Evolutionary conservation across 2,329 filamentous ascomycete species (phyloP).

Genomic region (Lecanicillium sp.): DNA sequence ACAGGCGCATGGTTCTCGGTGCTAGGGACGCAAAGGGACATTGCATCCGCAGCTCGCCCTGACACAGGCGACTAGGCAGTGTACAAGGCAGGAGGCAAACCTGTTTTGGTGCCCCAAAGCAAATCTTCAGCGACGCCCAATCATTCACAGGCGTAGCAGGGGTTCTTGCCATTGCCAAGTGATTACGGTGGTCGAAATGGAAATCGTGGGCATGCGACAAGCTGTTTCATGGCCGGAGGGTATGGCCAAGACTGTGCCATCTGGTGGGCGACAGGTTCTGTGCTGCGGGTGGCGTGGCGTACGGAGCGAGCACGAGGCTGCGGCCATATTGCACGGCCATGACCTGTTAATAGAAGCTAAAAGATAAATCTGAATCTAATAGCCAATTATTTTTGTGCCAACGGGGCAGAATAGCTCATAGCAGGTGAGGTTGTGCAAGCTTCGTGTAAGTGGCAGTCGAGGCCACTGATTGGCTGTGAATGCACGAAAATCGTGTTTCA

Average conservation of each 20-base stretch:
- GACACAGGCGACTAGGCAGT: too few relatives aligned
- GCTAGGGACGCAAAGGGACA: too few relatives aligned
- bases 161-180: neutral
- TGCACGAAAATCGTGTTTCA: slow-evolving; percentile 8
- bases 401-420: too few relatives aligned
- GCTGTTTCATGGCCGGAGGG: slow-evolving; percentile 18
- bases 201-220: slow-evolving; percentile 6
- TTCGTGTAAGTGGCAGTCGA: slow-evolving; percentile 6
- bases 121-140: neutral
- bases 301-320: neutral
- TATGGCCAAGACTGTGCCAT: slow-evolving; percentile 12
- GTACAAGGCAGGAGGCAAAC: too few relatives aligned
- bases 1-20: too few relatives aligned
- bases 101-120: too few relatives aligned
- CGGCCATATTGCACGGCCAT: too few relatives aligned
- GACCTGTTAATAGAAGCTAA: neutral
- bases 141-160: neutral
- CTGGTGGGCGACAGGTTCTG: neutral
- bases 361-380: neutral
- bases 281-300: neutral
- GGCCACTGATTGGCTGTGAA: slow-evolving; percentile 7
- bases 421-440: neutral
- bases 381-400: too few relatives aligned
- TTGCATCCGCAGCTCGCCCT: too few relatives aligned
- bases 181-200: neutral